Evolutionary conservation across 345 rosid species (phyloP).

Genomic region (Dimocarpus longan): DNA sequence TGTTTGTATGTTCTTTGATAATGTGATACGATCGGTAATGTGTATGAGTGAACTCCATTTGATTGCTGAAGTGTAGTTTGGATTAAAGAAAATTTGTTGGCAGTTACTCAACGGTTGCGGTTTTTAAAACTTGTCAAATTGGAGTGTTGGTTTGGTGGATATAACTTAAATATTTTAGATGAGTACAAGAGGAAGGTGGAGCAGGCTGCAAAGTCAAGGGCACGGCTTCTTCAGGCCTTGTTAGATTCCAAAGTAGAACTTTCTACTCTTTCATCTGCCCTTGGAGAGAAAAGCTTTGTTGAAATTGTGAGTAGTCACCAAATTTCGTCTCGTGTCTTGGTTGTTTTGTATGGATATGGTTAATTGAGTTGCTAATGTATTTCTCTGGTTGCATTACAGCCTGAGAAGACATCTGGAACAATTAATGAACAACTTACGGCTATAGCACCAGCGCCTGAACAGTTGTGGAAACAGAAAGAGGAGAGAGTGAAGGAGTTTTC

Average conservation of each 20-base stretch:
- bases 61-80: neutral
- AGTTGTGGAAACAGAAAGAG: constrained; percentile 90
- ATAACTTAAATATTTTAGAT: constrained; percentile 41
- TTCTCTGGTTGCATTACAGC: constrained; percentile 48
- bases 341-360: neutral
- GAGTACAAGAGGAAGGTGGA: constrained; percentile 94
- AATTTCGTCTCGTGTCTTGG: constrained; percentile 9
- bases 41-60: neutral
- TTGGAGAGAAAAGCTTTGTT: constrained; percentile 72
- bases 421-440: constrained; percentile 95
- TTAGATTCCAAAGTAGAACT: constrained; percentile 86
- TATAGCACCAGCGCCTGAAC: constrained; percentile 89
- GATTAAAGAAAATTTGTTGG: neutral
- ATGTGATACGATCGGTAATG: no score
- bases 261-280: constrained; percentile 69
- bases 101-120: neutral
- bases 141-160: neutral
- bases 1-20: constrained; percentile 14
- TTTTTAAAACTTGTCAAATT: no score
- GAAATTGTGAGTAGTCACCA: constrained; percentile 59
- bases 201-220: constrained; percentile 79
- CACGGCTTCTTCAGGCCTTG: constrained; percentile 79
- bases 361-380: constrained; percentile 16
- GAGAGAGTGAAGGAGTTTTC: constrained; percentile 80
- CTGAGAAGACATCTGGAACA: constrained; percentile 76